Evolutionary conservation across 768 basidiomycete species (phyloP).

Genomic region (Suillus clintonianus): DNA sequence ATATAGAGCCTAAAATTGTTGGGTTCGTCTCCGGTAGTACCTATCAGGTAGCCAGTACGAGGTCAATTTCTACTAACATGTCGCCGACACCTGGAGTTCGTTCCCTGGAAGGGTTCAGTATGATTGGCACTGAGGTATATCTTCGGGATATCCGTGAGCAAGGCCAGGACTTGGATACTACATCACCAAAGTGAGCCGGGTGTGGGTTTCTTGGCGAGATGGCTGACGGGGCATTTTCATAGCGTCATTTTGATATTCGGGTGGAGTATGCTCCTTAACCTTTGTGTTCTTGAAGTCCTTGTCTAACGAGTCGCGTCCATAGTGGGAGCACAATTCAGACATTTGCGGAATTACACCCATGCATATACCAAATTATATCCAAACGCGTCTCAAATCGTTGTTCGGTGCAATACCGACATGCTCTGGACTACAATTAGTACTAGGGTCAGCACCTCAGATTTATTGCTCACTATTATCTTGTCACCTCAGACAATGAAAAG

Average conservation of each 20-base stretch:
- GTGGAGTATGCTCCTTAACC: slow-evolving; percentile 20
- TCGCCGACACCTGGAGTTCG: background rate
- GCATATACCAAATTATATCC: slow-evolving; percentile 27
- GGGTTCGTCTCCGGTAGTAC: background rate
- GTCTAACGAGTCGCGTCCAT: background rate
- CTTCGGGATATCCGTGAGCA: background rate
- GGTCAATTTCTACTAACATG: background rate
- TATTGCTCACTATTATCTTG: background rate
- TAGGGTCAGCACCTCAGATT: slow-evolving; percentile 12
- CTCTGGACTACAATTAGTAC: slow-evolving; percentile 11
- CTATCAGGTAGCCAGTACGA: background rate
- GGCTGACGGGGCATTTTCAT: background rate
- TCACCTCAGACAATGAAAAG: slow-evolving; percentile 12
- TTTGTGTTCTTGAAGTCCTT: background rate
- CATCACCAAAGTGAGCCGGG: slow-evolving; percentile 23
- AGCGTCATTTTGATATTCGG: slow-evolving; percentile 33
- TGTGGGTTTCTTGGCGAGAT: background rate
- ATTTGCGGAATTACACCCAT: slow-evolving; percentile 23
- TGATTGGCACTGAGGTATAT: background rate
- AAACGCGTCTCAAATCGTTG: slow-evolving; percentile 26
- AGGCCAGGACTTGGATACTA: background rate
- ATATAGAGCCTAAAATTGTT: background rate
- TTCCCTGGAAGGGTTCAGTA: background rate
- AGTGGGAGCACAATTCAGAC: slow-evolving; percentile 29
- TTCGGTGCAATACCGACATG: slow-evolving; percentile 20